A percentile compares a stretch with the other conserved stretches of the same genome.
Evolutionary conservation across 345 rosid genomes (phyloP).

Genomic region (Pistacia vera): DNA sequence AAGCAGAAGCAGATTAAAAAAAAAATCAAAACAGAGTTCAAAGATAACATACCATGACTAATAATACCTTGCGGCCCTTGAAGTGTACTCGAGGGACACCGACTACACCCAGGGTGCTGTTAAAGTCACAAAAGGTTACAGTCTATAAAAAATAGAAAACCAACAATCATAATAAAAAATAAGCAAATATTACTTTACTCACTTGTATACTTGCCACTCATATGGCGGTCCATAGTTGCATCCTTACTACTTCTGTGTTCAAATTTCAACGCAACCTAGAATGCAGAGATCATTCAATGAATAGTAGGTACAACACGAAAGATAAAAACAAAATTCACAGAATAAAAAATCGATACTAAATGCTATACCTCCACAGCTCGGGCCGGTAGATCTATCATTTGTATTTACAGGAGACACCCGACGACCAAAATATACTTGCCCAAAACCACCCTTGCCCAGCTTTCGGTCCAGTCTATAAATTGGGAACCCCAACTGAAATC

Average conservation of each 20-base stretch:
- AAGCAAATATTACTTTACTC: conserved; percentile 10
- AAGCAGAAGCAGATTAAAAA: not conserved
- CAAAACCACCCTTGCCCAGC: conserved; percentile 90
- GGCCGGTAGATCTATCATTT: conserved; percentile 47
- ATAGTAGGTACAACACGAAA: not conserved
- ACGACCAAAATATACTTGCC: conserved; percentile 86
- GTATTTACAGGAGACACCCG: conserved; percentile 46
- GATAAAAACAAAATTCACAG: conserved; percentile 5
- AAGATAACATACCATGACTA: conserved; percentile 68
- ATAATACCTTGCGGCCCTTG: conserved; percentile 77
- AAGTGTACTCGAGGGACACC: conserved; percentile 79
- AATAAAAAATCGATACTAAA: not conserved
- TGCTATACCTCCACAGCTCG: conserved; percentile 63
- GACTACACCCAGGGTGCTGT: conserved; percentile 75
- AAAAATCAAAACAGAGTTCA: conserved; percentile 6
- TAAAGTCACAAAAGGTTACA: not conserved
- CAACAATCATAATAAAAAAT: conserved; percentile 1
- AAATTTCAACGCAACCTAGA: conserved; percentile 61
- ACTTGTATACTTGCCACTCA: conserved; percentile 67
- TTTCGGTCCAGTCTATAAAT: conserved; percentile 63
- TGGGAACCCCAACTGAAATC: conserved; percentile 79
- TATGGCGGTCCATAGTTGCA: conserved; percentile 62
- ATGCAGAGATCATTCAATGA: not conserved
- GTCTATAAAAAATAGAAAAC: not conserved
- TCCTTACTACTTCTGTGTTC: conserved; percentile 67